Conservation (phyloP, 345 rosid species). For the Excoecaria agallocha region DNA sequence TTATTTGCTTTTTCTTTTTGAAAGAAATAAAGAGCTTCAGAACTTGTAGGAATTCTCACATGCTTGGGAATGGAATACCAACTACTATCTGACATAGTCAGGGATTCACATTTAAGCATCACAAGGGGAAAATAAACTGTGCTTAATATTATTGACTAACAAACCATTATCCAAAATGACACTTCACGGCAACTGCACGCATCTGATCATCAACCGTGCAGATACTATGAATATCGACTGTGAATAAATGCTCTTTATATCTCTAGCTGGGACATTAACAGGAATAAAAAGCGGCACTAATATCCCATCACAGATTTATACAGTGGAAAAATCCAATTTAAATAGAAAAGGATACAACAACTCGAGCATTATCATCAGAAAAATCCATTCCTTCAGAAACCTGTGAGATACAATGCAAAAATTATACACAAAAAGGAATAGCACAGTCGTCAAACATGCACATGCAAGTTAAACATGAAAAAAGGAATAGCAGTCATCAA, state of each 20-base stretch:
- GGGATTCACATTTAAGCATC: conserved; percentile 36
- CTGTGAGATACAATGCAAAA: conserved; percentile 41
- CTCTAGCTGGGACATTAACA: background rate
- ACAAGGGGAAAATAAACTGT: conserved; percentile 6
- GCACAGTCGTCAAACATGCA: background rate
- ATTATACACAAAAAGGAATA: background rate
- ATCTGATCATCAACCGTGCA: background rate
- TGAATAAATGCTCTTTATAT: background rate
- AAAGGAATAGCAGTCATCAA: too few species aligned
- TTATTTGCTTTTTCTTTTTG: background rate
- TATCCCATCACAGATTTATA: background rate
- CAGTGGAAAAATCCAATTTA: conserved; percentile 8
- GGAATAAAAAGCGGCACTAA: conserved; percentile 14
- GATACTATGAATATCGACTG: background rate
- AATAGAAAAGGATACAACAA: conserved; percentile 76
- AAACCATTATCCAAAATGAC: background rate
- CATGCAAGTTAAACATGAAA: too few species aligned
- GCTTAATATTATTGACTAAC: background rate
- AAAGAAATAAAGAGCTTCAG: background rate
- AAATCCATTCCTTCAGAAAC: conserved; percentile 98
- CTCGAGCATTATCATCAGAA: conserved; percentile 94
- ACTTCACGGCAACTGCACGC: background rate
- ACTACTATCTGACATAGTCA: conserved; percentile 74
- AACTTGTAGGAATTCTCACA: conserved; percentile 45
- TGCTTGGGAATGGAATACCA: conserved; percentile 97